Conservation (phyloP, 495 filamentous ascomycete species). For the Geopyxis carbonaria region DNA sequence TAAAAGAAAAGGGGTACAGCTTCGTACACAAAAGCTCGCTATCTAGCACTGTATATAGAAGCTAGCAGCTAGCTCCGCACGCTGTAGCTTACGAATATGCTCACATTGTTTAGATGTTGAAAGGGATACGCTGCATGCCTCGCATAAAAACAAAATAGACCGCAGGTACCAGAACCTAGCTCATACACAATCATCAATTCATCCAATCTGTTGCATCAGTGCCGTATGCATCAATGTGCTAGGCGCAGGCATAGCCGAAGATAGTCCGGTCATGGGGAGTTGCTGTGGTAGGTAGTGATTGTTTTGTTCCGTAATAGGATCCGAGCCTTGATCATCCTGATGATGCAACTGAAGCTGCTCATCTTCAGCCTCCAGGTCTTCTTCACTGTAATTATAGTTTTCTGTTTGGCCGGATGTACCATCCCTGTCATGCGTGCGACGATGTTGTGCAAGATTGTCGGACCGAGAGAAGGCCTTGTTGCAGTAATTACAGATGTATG, state of each 20-base stretch:
- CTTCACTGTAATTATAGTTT: constrained; percentile 22
- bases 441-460: constrained; percentile 98
- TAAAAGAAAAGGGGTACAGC: no score
- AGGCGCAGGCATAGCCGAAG: constrained; percentile 31
- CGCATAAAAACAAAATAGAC: constrained; percentile 7
- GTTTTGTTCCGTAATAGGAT: constrained; percentile 23
- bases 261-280: constrained; percentile 26
- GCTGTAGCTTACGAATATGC: no score
- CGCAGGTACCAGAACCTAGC: constrained; percentile 5
- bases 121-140: no score
- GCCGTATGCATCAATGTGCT: constrained; percentile 30
- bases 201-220: constrained; percentile 26
- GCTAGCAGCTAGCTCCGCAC: no score
- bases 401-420: constrained; percentile 27
- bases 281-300: constrained; percentile 29
- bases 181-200: constrained; percentile 22
- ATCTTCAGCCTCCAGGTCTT: constrained; percentile 33
- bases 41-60: no score
- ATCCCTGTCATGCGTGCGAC: constrained; percentile 76
- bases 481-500: constrained; percentile 91
- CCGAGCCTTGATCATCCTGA: constrained; percentile 41
- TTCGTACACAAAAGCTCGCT: no score
- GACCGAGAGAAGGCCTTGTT: constrained; percentile 96
- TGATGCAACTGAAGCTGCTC: constrained; percentile 34
- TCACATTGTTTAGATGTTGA: no score